Base-by-base conservation (phyloP, 2,329 filamentous ascomycete species). In the Tolypocladium inflatum region DNA sequence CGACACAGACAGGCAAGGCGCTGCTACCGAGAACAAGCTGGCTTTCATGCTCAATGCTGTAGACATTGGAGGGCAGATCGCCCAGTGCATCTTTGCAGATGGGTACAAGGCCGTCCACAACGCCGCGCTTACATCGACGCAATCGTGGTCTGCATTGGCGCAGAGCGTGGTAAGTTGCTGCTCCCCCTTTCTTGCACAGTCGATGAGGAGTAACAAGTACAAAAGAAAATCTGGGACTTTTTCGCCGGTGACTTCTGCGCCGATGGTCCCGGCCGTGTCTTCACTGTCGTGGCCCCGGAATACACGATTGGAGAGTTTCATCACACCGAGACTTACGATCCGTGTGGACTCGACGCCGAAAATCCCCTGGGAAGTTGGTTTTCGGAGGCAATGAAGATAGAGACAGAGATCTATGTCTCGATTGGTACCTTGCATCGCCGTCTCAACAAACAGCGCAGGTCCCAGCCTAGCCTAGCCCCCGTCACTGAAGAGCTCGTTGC, bases 171-270 rank as follows among this genome's bases (percentile, higher is more conserved):
- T 69, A 55, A 55, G 66, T 62, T 5, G 19, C 48, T 21, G 45
- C n/a, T 15, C 17, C 30, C 26, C 17, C 30, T 33, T n/a, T 6
- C 6, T 30, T 35, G 23, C 19, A 6, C 9, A 8, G n/a, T 3
- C 2, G 26, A 9, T 33, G 17, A 23, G 53, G 13, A 54, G 56
- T 57, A 30, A 61, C 41, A 41, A 15, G 2, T 13, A 6, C 2
- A 51, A 37, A 23, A 71, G 68, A 66, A 66, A 17, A 58, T 70
- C 1, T 71, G 64, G 60, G 65, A 73, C 19, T 66, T 68, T 33
- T 53, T 60, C 2, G 60, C 61, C 0, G 60, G 63, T 0, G 53
- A 50, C 0, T 67, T 68, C 9, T 57, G 57, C 2, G 58, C 58
- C 5, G 19, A 60, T 0, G 66, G 67, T 0, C 59, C 58, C 0